Evolutionary conservation across 768 basidiomycete species (phyloP).

Genomic region (Tricholoma terreum): DNA sequence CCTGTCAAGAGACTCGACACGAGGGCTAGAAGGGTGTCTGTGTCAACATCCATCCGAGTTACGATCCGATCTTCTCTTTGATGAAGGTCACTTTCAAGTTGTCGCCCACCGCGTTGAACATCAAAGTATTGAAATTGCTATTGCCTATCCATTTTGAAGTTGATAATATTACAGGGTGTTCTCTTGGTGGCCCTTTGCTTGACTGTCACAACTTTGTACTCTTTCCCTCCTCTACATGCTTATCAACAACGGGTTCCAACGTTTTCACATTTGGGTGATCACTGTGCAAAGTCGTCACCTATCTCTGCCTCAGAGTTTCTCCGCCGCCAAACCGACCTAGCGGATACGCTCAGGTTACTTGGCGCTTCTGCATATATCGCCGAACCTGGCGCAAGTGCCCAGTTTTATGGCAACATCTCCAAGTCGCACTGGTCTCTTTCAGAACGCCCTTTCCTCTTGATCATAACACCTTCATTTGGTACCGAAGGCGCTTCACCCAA

Average conservation of each 20-base stretch:
- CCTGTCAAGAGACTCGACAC: slow-evolving; percentile 55
- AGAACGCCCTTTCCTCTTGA: slow-evolving; percentile 74
- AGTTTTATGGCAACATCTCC: slow-evolving; percentile 75
- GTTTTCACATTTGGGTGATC: slow-evolving; percentile 14
- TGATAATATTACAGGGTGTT: neutral
- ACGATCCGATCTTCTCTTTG: neutral
- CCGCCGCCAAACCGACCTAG: slow-evolving; percentile 53
- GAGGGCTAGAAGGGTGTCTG: slow-evolving; percentile 65
- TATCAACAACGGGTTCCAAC: neutral
- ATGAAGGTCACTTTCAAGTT: neutral
- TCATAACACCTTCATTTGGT: slow-evolving; percentile 46
- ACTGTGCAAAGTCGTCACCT: slow-evolving; percentile 49
- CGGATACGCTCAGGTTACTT: slow-evolving; percentile 43
- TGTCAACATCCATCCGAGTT: slow-evolving; percentile 38
- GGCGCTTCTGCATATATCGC: slow-evolving; percentile 70
- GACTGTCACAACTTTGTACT: neutral
- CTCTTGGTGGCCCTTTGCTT: neutral
- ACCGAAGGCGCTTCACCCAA: slow-evolving; percentile 32
- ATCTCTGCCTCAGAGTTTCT: slow-evolving; percentile 46
- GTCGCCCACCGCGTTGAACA: neutral
- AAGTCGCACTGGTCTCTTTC: slow-evolving; percentile 61
- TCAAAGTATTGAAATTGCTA: neutral
- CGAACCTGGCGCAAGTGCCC: slow-evolving; percentile 71
- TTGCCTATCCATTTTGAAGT: neutral
- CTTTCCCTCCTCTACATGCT: neutral